Evolutionary conservation across 257 asterid genomes (phyloP), one percentile per base, ranked within the genome.

Genomic region (Fraxinus excelsior): DNA sequence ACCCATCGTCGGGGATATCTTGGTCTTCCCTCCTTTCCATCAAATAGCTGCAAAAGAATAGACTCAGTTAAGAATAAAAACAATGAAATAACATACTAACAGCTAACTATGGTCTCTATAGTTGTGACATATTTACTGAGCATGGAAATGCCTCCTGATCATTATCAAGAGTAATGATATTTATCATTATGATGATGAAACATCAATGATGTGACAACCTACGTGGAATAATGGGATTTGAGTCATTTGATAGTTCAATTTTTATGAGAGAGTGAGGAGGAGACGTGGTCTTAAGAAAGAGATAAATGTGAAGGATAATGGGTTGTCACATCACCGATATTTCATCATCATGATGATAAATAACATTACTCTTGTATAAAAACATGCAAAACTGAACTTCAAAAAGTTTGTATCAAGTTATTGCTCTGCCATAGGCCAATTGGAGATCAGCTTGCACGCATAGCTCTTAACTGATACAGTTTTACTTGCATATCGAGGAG

Each of bases 1-100:
- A 96, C 92, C 98, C 98, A 96, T 83, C 98, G 87, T 13, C 97
- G 85, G 29, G 99, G 99, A 74, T 96, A 96, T 80, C 82, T 96
- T 9, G 68, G 68, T 26, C 85, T 85, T 80, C 99, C 98, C 10
- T 96, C 98, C 85, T 88, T 93, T 73, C 99, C 99, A 75, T 93
- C 99, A 75, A 96, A 96, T 70, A 96, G 85, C 99, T 96, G 94
- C 88, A 79, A 76, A 53, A 72, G 64, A 77, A 14, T 29, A 25
- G 76, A 62, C 76, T 79, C 76, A 25, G 37, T 40, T 75, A 80
- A 28, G 49, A 40, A 78, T 76, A 83, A 80, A 31, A 74, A 70
- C 12, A 28, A 28, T 31, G 44, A 44, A 13, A 62, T 74, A 31
- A 8, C 11, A 76, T 23, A 70, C 13, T 9, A 53, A 53, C 26